Percentiles rank a stretch among this genome's conserved stretches.
These are phyloP conservation scores for Chimonanthus praecox DNA, from an alignment of 164 flowering plant species.

Conservation along the genomic window DNA sequence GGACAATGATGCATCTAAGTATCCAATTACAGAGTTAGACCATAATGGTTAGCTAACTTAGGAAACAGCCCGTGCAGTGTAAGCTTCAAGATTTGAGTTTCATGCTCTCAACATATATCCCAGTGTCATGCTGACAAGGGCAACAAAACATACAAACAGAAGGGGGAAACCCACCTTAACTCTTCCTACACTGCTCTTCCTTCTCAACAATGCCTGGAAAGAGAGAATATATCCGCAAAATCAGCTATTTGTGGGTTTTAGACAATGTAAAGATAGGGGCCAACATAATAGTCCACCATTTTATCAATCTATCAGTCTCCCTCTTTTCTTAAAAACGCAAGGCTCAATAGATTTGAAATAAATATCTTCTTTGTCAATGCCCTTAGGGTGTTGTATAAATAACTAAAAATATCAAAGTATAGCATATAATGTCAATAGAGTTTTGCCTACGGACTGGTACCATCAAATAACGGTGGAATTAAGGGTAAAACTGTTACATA, in stretches of 20 bases:
- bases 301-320: too few relatives aligned
- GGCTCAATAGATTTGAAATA: too few relatives aligned
- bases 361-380: too few relatives aligned
- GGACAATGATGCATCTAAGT: not conserved
- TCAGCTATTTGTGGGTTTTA: not conserved
- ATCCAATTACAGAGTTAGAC: not conserved
- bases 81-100: not conserved
- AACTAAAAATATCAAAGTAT: too few relatives aligned
- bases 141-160: slow-evolving; percentile 63
- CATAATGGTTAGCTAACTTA: not conserved
- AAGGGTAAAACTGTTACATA: too few relatives aligned
- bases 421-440: too few relatives aligned
- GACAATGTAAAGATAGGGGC: too few relatives aligned
- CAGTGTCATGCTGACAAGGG: slow-evolving; percentile 41
- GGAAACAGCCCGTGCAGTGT: not conserved
- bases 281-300: too few relatives aligned
- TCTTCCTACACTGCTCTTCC: slow-evolving; percentile 17
- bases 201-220: slow-evolving; percentile 43
- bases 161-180: slow-evolving; percentile 67
- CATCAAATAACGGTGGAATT: too few relatives aligned
- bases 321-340: too few relatives aligned
- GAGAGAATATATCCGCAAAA: not conserved
- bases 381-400: too few relatives aligned
- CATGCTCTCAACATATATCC: slow-evolving; percentile 29
- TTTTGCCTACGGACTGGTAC: too few relatives aligned